These are phyloP conservation scores for Hypoxylon sp. DNA, from an alignment of 2,329 filamentous ascomycete species.

Conservation along the genomic window DNA sequence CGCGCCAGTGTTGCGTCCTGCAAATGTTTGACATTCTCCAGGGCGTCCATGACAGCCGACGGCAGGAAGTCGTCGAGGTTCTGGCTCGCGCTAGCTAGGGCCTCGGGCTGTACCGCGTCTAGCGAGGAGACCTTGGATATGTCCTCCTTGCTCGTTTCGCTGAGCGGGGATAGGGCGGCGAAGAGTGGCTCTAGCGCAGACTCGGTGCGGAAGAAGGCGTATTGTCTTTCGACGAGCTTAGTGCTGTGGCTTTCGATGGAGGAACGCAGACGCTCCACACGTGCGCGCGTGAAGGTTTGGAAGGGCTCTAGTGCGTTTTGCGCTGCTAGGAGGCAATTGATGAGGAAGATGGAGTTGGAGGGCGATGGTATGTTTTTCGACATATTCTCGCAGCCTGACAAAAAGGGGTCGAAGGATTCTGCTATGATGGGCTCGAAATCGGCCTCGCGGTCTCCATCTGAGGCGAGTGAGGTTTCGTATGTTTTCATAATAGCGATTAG, in stretches of 20 bases:
- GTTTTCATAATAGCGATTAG: slow-evolving; percentile 83
- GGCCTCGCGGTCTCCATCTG: slow-evolving; percentile 65
- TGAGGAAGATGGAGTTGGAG: slow-evolving; percentile 71
- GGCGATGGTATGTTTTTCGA: slow-evolving; percentile 67
- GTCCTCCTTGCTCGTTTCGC: slow-evolving; percentile 52
- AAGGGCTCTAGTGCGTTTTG: slow-evolving; percentile 64
- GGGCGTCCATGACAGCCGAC: slow-evolving; percentile 90
- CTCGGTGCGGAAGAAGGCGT: slow-evolving; percentile 74
- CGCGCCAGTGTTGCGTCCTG: slow-evolving; percentile 76
- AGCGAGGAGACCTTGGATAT: slow-evolving; percentile 64
- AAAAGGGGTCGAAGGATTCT: slow-evolving; percentile 86
- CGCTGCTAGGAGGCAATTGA: slow-evolving; percentile 74
- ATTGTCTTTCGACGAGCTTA: slow-evolving; percentile 73
- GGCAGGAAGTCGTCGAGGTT: slow-evolving; percentile 89
- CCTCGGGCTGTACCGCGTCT: slow-evolving; percentile 64
- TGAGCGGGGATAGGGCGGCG: slow-evolving; percentile 57
- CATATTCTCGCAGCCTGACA: slow-evolving; percentile 77
- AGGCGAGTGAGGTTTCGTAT: slow-evolving; percentile 81
- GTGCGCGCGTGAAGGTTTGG: slow-evolving; percentile 66
- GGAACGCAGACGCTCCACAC: slow-evolving; percentile 63
- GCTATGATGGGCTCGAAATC: slow-evolving; percentile 79
- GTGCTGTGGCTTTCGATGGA: slow-evolving; percentile 63
- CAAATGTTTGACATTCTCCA: slow-evolving; percentile 79
- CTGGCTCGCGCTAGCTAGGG: slow-evolving; percentile 74
- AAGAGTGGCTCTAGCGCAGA: slow-evolving; percentile 78